Evolutionary conservation across 2,329 filamentous ascomycete species (phyloP), one percentile per base, ranked within the genome.

Genomic region (Cadophora luteo-olivacea): DNA sequence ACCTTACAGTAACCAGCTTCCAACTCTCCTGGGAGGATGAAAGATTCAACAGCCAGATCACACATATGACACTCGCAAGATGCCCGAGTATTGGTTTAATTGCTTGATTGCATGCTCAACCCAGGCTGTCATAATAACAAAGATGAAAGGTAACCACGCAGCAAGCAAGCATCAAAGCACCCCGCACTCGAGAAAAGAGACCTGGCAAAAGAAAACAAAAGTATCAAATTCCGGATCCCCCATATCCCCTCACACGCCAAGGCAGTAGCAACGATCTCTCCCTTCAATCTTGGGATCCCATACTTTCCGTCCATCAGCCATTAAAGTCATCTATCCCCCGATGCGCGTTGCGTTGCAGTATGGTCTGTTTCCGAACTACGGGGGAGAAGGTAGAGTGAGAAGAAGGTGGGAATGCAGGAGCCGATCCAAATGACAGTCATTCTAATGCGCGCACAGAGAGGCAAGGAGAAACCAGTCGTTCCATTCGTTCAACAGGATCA

Each of bases 71-170:
- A 38, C 16, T 8, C 7, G 25, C 32, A 45, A 32, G n/a, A 63
- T 38, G n/a, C 24, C 54, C 93, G 83, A 96, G 86, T 82, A 96
- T 86, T 86, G 85, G 86, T 83, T 97, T 86, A 85, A 92, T 90
- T 71, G 69, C 70, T 70, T 69, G 66, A 69, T 69, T 71, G 70
- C 61, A 70, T 66, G 51, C 67, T 69, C 69, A 72, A 72, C 68
- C 68, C 66, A 52, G 58, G 54, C 68, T 64, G 49, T 67, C 65
- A 61, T 69, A 68, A 69, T 68, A 66, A 71, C 70, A 72, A 70
- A 68, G 64, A 70, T 68, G 69, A 70, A 72, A 72, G 29, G 33
- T 66, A 69, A 72, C 70, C 70, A 65, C 65, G 70, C 68, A 70
- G 65, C 58, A 69, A 68, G 58, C 68, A 64, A 49, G 41, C 41